Evolutionary conservation across 23 red algal species (phyloP).

Genomic region (Pyropia yezoensis): DNA sequence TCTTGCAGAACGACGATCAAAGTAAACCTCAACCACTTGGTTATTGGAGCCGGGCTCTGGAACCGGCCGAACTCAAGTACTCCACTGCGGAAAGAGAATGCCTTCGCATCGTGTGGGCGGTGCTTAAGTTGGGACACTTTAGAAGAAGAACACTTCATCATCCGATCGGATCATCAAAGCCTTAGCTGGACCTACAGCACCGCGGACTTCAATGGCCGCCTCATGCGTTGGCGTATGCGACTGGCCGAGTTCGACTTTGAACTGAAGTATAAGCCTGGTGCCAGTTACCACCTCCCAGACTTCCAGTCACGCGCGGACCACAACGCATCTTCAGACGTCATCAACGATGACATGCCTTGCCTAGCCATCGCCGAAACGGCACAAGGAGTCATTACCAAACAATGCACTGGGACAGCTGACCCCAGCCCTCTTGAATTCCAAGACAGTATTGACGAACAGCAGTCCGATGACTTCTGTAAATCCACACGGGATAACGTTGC

Average conservation of each 20-base stretch:
- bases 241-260: no score
- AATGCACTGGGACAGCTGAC: no score
- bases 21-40: constrained; percentile 3
- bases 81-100: constrained; percentile 12
- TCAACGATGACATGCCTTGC: constrained; percentile 3
- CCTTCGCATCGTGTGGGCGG: no score
- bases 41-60: constrained; percentile 8
- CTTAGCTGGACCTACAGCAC: constrained; percentile 1
- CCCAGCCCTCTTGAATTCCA: no score
- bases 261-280: no score
- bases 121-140: not conserved
- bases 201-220: not conserved
- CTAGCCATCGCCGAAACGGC: not conserved
- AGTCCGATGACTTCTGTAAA: no score
- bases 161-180: constrained; percentile 2
- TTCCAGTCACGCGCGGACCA: not conserved
- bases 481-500: no score
- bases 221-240: no score
- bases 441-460: no score
- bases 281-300: no score
- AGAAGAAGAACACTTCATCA: not conserved
- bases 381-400: no score
- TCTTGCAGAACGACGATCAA: no score
- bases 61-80: constrained; percentile 11
- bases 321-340: not conserved